Base-by-base conservation (phyloP, 2,329 filamentous ascomycete genomes). In the Venturia aucupariae region DNA sequence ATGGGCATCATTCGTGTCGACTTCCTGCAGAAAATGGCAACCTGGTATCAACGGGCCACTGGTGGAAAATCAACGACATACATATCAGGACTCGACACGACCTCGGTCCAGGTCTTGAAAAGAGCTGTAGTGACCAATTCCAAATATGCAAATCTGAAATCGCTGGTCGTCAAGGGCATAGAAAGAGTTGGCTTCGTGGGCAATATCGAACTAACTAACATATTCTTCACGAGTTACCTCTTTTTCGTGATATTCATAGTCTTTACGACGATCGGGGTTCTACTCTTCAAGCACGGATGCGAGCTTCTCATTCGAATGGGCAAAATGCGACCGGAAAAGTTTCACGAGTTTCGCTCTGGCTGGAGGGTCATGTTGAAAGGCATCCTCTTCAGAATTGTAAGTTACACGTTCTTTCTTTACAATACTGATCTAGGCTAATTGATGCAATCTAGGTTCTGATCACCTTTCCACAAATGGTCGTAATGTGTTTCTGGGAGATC, bases 1-100 rank as follows among this genome's bases (percentile, higher is more conserved):
- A 94, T 97, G 90, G 93, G 93, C 70, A 92, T 97, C 71, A 96
- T 97, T 71, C 84, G 85, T 62, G 82, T 96, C 51, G 81, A 81
- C 22, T 97, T 96, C 75, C 84, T 96, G 78, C 91, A 97, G 78
- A 81, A 81, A 59, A 89, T 96, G 71, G 90, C 90, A 67, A 96
- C 92, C 42, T 97, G 93, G 93, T 97, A 97, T 74, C 92, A 96
- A 78, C 89, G 92, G 67, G 85, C 93, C 3, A 97, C 93, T 3
- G 93, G 93, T 62, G 93, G 93, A 67, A 90, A 84, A 0, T 90
- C 93, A 0, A 87, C 90, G 3, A 89, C 86, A 19, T 81, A 95
- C 41, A 84, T 97, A 57, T 88, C 90, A 68, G 86, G 85, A 30
- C 80, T 96, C 61, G 82, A 82, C 22, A 87, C 83, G 15, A 87